Evolutionary conservation across 2,329 filamentous ascomycete species (phyloP), one percentile per base, ranked within the genome.

Genomic region (Cladophialophora bantiana): DNA sequence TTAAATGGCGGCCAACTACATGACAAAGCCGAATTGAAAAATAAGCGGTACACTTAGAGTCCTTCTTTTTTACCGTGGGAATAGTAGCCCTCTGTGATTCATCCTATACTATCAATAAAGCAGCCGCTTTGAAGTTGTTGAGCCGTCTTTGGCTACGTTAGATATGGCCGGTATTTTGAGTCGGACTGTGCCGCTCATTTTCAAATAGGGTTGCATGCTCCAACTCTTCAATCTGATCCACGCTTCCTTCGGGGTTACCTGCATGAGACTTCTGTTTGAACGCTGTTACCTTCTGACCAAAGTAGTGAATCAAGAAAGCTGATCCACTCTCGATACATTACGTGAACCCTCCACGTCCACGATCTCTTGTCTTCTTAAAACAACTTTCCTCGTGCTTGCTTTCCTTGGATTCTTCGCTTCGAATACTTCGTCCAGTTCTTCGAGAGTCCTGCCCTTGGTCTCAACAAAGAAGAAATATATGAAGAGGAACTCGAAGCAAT

Each of bases 331-430:
- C n/a, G 58, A 52, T 7, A 58, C 52, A 58, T 52, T 31, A 12
- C 20, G 53, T n/a, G n/a, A 53, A 26, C 32, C 61, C 7, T 58
- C 40, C 20, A 31, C 35, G 50, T 55, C 54, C 9, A 64, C 50
- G 18, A 57, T 10, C 34, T 64, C 52, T 45, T n/a, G 48, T 38
- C 42, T 36, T 18, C 57, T 45, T 2, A 65, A 12, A 10, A 42
- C 32, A 31, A 65, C 38, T 35, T 53, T 62, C 52, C n/a, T 69
- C 2, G 63, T 65, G 56, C 63, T 65, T 26, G 66, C 62, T 50
- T 67, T 69, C 42, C 65, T 53, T 2, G 83, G 80, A 56, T 81
- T 80, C 72, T 82, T 82, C 7, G 83, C 84, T 73, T 85, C 83
- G 0, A 83, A 86, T 2, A 85, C 79, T 6, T 76, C 61, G 7